Base-by-base conservation (phyloP, 495 filamentous ascomycete genomes). In the Hypoxylon perforatum region DNA sequence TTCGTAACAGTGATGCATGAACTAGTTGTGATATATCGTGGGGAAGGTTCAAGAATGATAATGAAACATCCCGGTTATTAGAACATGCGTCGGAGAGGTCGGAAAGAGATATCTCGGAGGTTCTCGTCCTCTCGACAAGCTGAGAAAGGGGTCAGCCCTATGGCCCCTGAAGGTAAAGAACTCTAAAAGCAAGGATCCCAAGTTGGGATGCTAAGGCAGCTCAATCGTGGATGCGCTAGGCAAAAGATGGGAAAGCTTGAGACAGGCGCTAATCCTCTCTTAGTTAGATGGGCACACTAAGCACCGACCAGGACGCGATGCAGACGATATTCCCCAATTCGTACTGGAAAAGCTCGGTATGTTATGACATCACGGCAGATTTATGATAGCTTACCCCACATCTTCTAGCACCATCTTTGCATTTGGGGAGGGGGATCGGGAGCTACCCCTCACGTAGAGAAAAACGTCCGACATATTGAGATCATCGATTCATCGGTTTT, bases 351-450 rank as follows among this genome's bases (percentile, higher is more conserved):
- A 22, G n/a, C n/a, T n/a, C n/a, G n/a, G n/a, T n/a, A n/a, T n/a
- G n/a, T n/a, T n/a, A 67, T 68, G 65, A 68, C 65, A 68, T 68
- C 65, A 68, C n/a, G 17, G 46, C 14, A 8, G 7, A 19, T 22
- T 42, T 48, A 54, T n/a, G n/a, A n/a, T 9, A 12, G 8, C 19
- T 41, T 25, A 61, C 63, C 63, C 63, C 62, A 58, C 53, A 52
- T 22, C 28, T 58, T 36, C 18, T 54, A 54, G 42, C 56, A 56
- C 55, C 56, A 56, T 60, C 44, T 14, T 45, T 48, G n/a, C n/a
- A n/a, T n/a, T n/a, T n/a, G n/a, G n/a, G n/a, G n/a, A n/a, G n/a
- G n/a, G n/a, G n/a, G n/a, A n/a, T n/a, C n/a, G 1, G 55, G 38
- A 57, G 44, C 57, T 51, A 59, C 54, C 62, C 62, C 62, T 66